Conservation (phyloP, 306 rosid species). For the Acacia crassicarpa region DNA sequence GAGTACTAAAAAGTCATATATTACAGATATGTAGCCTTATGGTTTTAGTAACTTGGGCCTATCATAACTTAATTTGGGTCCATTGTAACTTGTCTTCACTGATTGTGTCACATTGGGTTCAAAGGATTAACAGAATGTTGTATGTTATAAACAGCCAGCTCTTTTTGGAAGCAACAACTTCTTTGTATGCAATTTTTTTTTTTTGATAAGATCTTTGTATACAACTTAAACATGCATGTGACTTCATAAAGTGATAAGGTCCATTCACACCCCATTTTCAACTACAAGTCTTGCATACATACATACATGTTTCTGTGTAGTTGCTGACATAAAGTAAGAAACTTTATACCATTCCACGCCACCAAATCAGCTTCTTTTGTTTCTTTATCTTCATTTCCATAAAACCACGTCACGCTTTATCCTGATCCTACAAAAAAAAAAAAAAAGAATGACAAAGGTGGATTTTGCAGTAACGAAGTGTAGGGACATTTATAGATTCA, state of each 20-base stretch:
- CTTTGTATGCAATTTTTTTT: slow-evolving; percentile 1
- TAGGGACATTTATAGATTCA: not conserved
- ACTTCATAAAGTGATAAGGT: not conserved
- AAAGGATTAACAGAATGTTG: slow-evolving; percentile 3
- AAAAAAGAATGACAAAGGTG: not conserved
- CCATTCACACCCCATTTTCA: slow-evolving; percentile 1
- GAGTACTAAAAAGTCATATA: too few species aligned
- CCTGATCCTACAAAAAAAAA: not conserved
- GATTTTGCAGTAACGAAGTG: not conserved
- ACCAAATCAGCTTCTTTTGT: not conserved
- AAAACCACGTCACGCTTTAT: slow-evolving; percentile 5
- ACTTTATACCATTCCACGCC: slow-evolving; percentile 12
- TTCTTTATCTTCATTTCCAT: not conserved
- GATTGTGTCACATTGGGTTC: slow-evolving; percentile 14
- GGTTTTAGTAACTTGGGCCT: too few species aligned
- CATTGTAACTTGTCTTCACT: too few species aligned
- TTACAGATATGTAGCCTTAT: too few species aligned
- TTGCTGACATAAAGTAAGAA: slow-evolving; percentile 18
- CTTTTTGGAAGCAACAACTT: not conserved
- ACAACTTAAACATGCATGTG: slow-evolving; percentile 1
- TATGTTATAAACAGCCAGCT: not conserved
- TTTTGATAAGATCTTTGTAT: too few species aligned
- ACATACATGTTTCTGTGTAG: not conserved
- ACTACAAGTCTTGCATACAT: not conserved
- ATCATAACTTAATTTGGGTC: too few species aligned